Conservation (phyloP, 2,329 filamentous ascomycete species). For the Fusarium pseudocircinatum region DNA sequence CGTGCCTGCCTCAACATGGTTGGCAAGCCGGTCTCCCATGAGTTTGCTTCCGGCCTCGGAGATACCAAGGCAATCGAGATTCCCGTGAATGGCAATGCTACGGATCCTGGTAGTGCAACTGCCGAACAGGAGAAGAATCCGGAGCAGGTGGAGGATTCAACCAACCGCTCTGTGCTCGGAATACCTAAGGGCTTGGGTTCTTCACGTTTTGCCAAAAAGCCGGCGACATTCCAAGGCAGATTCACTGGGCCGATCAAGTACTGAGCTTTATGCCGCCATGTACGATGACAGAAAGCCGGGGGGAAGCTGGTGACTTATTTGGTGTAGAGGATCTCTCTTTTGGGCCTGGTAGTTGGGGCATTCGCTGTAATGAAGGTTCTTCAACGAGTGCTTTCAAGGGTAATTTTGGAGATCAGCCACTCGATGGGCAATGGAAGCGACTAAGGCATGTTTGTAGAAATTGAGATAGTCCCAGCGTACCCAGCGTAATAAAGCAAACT, state of each 20-base stretch:
- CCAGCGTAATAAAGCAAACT: constrained; percentile 4
- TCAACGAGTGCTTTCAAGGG: neutral
- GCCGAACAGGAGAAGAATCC: neutral
- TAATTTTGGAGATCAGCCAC: neutral
- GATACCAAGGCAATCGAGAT: neutral
- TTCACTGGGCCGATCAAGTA: constrained; percentile 26
- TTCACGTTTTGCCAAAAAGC: constrained; percentile 26
- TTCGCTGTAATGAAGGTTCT: neutral
- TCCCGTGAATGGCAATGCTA: neutral
- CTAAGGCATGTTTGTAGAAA: constrained; percentile 14
- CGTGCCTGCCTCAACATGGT: constrained; percentile 20
- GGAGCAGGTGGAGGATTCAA: neutral
- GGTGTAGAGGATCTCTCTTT: neutral
- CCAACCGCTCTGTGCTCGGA: neutral
- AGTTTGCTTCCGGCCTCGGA: neutral
- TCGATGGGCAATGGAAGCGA: neutral
- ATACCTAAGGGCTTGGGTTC: constrained; percentile 25
- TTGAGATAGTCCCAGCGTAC: neutral
- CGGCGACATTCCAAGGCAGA: neutral
- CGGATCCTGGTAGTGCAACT: neutral
- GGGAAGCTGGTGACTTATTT: neutral
- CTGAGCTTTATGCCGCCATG: neutral
- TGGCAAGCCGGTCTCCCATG: neutral
- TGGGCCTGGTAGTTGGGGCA: neutral
- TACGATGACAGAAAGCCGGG: neutral